Evolutionary conservation across 2,329 filamentous ascomycete species (phyloP).

Genomic region (Calonectria hawksworthii): DNA sequence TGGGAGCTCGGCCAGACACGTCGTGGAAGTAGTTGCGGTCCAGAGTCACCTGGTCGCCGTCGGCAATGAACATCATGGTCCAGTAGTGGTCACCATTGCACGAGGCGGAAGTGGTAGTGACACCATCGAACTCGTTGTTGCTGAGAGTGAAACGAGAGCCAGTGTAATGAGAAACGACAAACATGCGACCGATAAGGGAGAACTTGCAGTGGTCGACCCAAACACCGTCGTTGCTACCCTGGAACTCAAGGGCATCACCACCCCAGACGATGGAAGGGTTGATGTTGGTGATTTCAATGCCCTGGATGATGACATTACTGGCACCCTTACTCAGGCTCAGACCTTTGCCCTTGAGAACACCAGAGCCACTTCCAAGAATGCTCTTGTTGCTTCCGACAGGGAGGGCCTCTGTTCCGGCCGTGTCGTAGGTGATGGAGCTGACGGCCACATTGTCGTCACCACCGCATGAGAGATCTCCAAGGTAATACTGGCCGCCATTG

Average conservation of each 20-base stretch:
- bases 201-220: conserved; percentile 56
- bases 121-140: conserved; percentile 57
- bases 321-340: conserved; percentile 58
- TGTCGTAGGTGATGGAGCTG: conserved; percentile 46
- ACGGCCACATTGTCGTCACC: conserved; percentile 40
- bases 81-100: conserved; percentile 52
- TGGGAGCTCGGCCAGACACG: conserved; percentile 46
- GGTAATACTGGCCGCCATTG: conserved; percentile 47
- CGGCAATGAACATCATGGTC: conserved; percentile 50
- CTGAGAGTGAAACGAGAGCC: conserved; percentile 52
- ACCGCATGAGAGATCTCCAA: conserved; percentile 47
- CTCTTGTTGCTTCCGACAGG: conserved; percentile 48
- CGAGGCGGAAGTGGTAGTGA: conserved; percentile 45
- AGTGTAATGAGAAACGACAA: conserved; percentile 53
- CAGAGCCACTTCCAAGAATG: conserved; percentile 43
- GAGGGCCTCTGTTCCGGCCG: conserved; percentile 40
- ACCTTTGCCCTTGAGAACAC: conserved; percentile 54
- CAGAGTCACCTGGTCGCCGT: conserved; percentile 43
- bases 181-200: conserved; percentile 57
- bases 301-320: conserved; percentile 66
- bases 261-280: conserved; percentile 53
- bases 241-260: conserved; percentile 55
- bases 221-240: conserved; percentile 46
- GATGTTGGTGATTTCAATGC: conserved; percentile 61
- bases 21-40: conserved; percentile 48